Evolutionary conservation across 2,329 filamentous ascomycete species (phyloP), one percentile per base, ranked within the genome.

Genomic region (Neonectria faginata): DNA sequence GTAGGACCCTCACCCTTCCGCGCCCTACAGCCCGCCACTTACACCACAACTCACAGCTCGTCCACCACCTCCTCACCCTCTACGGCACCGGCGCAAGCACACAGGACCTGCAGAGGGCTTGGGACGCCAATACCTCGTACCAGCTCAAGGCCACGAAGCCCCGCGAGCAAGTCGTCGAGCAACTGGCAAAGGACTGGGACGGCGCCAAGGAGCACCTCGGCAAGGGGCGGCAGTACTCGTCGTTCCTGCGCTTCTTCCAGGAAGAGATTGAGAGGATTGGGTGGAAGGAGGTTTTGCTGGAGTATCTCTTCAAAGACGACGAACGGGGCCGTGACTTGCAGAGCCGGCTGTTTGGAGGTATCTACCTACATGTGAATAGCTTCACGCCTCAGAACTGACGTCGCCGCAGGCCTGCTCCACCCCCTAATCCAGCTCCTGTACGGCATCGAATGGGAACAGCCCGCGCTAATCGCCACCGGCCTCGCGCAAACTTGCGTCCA

Each of bases 401-500:
- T 27, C 22, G 39, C 65, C 1, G 11, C 29, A 86, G 89, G 91
- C 85, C 75, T 70, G 3, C 57, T 71, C 14, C 67, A 73, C 74
- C 93, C 93, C 2, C 80, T 96, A 16, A 94, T 97, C 67, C 93
- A 97, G 75, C 85, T 97, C 20, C 92, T 93, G 53, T 97, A 93
- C 74, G 94, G 92, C 5, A 76, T 97, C 39, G 93, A 97, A 75
- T 97, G 93, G 81, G 77, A 85, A 10, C 93, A 97, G 74, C 92
- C 92, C 2, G 91, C 91, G 41, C 89, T 97, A 64, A 84, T 97
- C 29, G 92, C 93, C 6, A 88, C 95, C 79, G 93, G 83, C 1
- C 86, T 97, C 18, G 92, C 94, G 0, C 90, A 97, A 79, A 84
- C 91, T 1, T 88, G 91, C 8, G 87, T 93, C 2, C 92, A 97